A percentile compares a stretch with the other conserved stretches of the same genome.
phyloP scores from a whole-genome alignment of 2,329 filamentous ascomycete genomes.

The Alternaria metachromatica region DNA sequence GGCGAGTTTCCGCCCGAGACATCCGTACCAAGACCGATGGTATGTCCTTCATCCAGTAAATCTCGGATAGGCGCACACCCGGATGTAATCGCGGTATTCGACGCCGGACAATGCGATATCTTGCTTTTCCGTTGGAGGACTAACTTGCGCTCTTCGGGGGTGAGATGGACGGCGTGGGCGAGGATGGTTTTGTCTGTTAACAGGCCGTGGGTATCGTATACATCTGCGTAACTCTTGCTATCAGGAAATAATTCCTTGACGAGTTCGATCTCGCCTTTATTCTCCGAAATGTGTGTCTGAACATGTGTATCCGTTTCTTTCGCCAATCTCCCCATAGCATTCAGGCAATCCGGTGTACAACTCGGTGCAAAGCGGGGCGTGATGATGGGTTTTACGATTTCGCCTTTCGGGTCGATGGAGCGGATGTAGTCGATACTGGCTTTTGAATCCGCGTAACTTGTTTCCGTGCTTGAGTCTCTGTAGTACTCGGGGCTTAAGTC shows the following conservation, averaged over 20 bases:
- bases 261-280: conserved; percentile 73
- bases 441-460: conserved; percentile 61
- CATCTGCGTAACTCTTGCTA: conserved; percentile 69
- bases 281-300: conserved; percentile 93
- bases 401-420: conserved; percentile 67
- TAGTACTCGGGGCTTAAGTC: conserved; percentile 78
- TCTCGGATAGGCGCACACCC: conserved; percentile 78
- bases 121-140: conserved; percentile 68
- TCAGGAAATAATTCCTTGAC: conserved; percentile 74
- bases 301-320: conserved; percentile 68
- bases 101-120: conserved; percentile 85
- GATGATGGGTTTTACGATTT: conserved; percentile 77
- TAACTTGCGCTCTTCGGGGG: conserved; percentile 68
- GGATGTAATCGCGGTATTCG: conserved; percentile 81
- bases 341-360: conserved; percentile 63
- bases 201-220: conserved; percentile 78
- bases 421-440: conserved; percentile 64
- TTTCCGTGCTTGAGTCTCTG: conserved; percentile 70
- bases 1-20: conserved; percentile 86
- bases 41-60: conserved; percentile 75
- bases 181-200: conserved; percentile 78
- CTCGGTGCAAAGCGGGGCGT: conserved; percentile 71
- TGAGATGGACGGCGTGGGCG: conserved; percentile 83
- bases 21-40: conserved; percentile 88
- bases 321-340: conserved; percentile 69